These are phyloP conservation scores for Kitagawia praeruptora DNA, from an alignment of 129 eudicot species.

Conservation along the genomic window DNA sequence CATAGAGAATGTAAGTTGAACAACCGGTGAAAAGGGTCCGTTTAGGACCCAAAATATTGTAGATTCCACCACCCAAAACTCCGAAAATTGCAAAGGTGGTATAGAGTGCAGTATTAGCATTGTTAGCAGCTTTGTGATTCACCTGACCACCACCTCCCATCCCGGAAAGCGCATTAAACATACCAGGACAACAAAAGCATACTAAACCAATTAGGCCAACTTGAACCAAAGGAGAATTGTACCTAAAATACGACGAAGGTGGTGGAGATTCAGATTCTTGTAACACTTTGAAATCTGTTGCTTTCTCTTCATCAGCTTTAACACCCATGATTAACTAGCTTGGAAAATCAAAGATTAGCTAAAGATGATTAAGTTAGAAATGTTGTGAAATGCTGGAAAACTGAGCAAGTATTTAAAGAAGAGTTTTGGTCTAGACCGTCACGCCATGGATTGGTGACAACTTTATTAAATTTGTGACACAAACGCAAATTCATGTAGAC, in stretches of 20 bases:
- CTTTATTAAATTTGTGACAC: not conserved
- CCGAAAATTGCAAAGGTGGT: conserved; percentile 91
- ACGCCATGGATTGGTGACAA: not conserved
- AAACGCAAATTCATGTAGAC: not conserved
- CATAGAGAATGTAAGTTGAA: conserved; percentile 71
- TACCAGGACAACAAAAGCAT: conserved; percentile 94
- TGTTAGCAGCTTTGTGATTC: conserved; percentile 80
- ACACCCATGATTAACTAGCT: not conserved
- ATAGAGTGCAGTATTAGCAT: conserved; percentile 95
- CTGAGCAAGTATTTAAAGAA: not conserved
- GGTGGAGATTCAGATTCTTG: conserved; percentile 6
- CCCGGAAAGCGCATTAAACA: conserved; percentile 95
- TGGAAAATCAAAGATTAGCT: not conserved
- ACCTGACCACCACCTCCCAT: conserved; percentile 99
- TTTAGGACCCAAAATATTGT: conserved; percentile 78
- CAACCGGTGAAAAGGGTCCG: conserved; percentile 71
- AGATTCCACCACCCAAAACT: conserved; percentile 82
- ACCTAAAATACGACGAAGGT: conserved; percentile 34
- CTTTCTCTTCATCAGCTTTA: not conserved
- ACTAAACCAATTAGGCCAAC: conserved; percentile 72
- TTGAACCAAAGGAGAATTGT: conserved; percentile 84
- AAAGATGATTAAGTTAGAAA: not conserved
- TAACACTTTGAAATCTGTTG: not conserved
- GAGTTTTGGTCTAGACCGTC: not conserved
- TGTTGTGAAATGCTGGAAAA: not conserved